These are phyloP conservation scores for Penicillium samsonianum DNA, from an alignment of 495 filamentous ascomycete genomes.

Conservation along the genomic window DNA sequence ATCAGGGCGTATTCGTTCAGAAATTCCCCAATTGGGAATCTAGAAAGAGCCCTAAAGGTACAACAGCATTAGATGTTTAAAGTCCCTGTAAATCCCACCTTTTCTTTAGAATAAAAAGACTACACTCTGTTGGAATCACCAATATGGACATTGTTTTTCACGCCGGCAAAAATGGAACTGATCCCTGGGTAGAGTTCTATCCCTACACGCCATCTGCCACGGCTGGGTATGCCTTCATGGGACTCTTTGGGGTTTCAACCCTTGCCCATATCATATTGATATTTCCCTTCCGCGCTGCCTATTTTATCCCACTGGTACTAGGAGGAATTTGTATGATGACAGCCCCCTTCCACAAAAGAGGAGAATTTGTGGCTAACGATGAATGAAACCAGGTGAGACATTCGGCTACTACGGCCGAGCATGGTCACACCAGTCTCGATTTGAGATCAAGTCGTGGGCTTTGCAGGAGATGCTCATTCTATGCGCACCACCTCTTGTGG, in stretches of 20 bases:
- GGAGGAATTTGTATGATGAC: conserved; percentile 57
- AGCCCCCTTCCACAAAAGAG: not conserved
- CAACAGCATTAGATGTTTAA: not conserved
- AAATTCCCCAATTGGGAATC: conserved; percentile 30
- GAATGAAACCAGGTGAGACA: conserved; percentile 38
- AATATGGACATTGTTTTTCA: conserved; percentile 41
- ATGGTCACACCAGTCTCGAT: conserved; percentile 34
- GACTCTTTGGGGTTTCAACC: conserved; percentile 45
- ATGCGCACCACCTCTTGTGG: conserved; percentile 48
- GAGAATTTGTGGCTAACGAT: not conserved
- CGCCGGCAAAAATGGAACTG: conserved; percentile 33
- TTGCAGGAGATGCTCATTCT: conserved; percentile 49
- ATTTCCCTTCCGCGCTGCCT: conserved; percentile 48
- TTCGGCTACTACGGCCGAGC: conserved; percentile 52
- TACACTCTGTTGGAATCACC: not conserved
- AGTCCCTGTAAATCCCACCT: not conserved
- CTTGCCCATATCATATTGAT: conserved; percentile 44
- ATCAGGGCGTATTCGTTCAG: conserved; percentile 36
- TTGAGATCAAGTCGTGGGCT: conserved; percentile 35
- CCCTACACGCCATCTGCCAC: conserved; percentile 48
- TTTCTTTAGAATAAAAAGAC: not conserved
- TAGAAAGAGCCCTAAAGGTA: conserved; percentile 8
- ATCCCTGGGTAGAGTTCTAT: conserved; percentile 46
- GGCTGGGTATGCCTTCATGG: conserved; percentile 52
- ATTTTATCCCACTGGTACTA: conserved; percentile 57